Base-by-base conservation (phyloP, 441 rosid genomes). In the Metrosideros polymorpha region DNA sequence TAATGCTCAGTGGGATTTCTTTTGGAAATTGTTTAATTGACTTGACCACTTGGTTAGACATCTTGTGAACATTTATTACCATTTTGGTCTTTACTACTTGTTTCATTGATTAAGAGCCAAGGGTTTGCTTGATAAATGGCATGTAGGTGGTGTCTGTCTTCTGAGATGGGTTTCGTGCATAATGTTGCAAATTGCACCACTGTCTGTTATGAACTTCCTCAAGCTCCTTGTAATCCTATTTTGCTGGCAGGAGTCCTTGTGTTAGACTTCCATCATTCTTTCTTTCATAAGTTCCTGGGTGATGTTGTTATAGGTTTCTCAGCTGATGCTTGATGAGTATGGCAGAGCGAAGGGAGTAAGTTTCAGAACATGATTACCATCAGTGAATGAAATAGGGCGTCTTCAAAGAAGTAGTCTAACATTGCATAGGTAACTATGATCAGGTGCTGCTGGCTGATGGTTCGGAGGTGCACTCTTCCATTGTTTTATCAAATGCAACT, bases 361-460 rank as follows among this genome's bases (percentile, higher is more conserved):
- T 92, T 54, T 75, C 43, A 8, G 27, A 19, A 24, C 45, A 9
- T 57, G 7, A 7, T 4, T 17, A 18, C 22, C 42, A 35, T 56
- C 82, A 86, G 55, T n/a, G 61, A 86, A 63, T 88, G 83, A 84
- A 49, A 47, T 47, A 2, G 87, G 89, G 86, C 83, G 84, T 39
- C 71, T 84, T 85, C 83, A 59, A 86, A 88, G 71, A 93, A 86
- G 56, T 54, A 51, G 17, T 51, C 53, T 15, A 1, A 51, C 19
- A 51, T 51, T 51, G 53, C 53, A 15, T 15, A 51, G 19, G 15
- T 51, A 84, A 84, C 53, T 85, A 82, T 85, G n/a, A 85, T 85
- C 86, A 97, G 99, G 98, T 94, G 87, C 88, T 93, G 90, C 93
- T 88, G 87, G 94, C 93, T 88, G 99, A 94, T 91, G 98, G 98